phyloP scores from a whole-genome alignment of 768 basidiomycete genomes.

The Crepidotus variabilis region DNA sequence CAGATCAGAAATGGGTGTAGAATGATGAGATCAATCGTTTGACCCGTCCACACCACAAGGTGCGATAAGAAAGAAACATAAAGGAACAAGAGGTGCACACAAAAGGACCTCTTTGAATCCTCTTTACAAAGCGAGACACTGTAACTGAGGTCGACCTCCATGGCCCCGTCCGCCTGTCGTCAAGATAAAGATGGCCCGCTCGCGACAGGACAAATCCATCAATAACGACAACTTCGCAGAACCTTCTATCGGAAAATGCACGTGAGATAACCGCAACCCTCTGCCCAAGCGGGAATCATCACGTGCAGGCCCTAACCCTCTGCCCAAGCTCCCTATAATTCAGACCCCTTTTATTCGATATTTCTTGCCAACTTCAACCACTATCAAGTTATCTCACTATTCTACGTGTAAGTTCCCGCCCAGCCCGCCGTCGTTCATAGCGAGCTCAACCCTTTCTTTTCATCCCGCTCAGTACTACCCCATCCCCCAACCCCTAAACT shows the following conservation, averaged over 20 bases:
- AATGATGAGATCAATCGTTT: background rate
- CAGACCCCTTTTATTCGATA: conserved; percentile 47
- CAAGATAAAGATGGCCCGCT: background rate
- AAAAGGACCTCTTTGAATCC: background rate
- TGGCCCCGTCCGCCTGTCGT: background rate
- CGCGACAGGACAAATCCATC: background rate
- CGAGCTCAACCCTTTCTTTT: conserved; percentile 28
- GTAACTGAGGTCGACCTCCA: background rate
- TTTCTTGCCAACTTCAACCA: conserved; percentile 44
- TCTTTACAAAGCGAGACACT: background rate
- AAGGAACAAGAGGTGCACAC: background rate
- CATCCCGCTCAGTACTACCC: conserved; percentile 9
- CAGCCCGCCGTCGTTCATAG: conserved; percentile 28
- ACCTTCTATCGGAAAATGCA: conserved; percentile 1
- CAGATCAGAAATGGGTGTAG: background rate
- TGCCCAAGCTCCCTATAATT: conserved; percentile 69
- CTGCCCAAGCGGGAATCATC: conserved; percentile 32
- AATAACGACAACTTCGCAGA: background rate
- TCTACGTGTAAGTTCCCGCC: conserved; percentile 44
- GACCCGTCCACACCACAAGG: background rate
- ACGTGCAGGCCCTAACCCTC: conserved; percentile 52
- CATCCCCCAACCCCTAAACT: conserved; percentile 16
- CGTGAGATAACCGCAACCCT: conserved; percentile 37
- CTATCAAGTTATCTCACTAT: conserved; percentile 35
- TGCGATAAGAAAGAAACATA: background rate